Percentiles rank a stretch among this genome's conserved stretches.
Evolutionary conservation across 306 rosid genomes (phyloP).

Genomic region (Acmispon strigosus): DNA sequence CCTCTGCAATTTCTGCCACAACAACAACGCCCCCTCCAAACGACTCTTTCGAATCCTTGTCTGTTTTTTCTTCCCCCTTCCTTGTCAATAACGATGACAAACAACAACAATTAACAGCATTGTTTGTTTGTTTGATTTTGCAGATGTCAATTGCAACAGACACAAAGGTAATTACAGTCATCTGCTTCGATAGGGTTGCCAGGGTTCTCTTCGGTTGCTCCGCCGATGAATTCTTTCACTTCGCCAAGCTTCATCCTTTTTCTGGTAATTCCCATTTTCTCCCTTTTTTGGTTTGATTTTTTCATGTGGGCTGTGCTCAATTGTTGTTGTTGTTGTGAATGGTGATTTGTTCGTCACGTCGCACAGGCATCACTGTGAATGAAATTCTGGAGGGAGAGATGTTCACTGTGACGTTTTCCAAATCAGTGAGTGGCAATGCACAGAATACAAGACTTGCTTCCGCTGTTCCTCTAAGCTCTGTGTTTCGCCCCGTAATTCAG

Average conservation of each 20-base stretch:
- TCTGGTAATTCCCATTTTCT: constrained; percentile 29
- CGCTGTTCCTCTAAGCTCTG: constrained; percentile 43
- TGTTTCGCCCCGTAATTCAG: constrained; percentile 50
- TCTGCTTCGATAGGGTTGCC: constrained; percentile 69
- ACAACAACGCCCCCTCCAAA: constrained; percentile 33
- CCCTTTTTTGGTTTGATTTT: not conserved
- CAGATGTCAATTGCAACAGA: constrained; percentile 78
- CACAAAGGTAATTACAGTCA: constrained; percentile 42
- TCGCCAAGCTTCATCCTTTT: constrained; percentile 63
- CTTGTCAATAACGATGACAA: too few species aligned
- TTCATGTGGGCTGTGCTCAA: too few species aligned
- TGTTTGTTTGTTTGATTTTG: not conserved
- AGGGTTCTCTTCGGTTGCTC: constrained; percentile 69
- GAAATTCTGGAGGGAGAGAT: constrained; percentile 64
- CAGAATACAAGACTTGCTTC: constrained; percentile 39
- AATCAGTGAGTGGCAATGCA: constrained; percentile 50
- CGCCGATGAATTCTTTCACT: constrained; percentile 65
- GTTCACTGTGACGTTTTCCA: constrained; percentile 47
- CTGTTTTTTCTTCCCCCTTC: not conserved
- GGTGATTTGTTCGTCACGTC: not conserved
- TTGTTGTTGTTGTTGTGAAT: not conserved
- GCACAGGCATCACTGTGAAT: constrained; percentile 31
- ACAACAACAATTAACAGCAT: too few species aligned
- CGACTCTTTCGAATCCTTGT: constrained; percentile 70
- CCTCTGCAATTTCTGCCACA: constrained; percentile 48